Evolutionary conservation across 192 early-diverging fungal species (phyloP), one percentile per base, ranked within the genome.

Genomic region (Gryganskiella cystojenkinii): DNA sequence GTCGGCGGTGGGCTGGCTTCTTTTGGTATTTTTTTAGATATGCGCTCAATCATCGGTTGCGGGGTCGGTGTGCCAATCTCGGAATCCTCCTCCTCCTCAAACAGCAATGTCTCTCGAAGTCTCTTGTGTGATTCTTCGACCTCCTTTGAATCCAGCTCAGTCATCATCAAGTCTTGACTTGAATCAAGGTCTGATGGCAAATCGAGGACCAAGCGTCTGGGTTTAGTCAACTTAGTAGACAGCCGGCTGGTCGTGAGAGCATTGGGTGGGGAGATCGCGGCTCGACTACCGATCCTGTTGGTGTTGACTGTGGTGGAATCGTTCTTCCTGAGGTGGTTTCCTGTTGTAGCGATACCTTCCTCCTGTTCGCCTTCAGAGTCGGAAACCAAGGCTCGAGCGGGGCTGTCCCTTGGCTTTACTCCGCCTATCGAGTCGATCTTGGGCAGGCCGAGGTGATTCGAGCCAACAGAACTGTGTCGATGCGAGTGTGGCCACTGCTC

Each of bases 331-430:
- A n/a, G n/a, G n/a, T 59, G 42, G 9, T 59, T 30, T 22, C 10
- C 43, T 34, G 22, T n/a, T n/a, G n/a, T n/a, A n/a, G 20, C 35
- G 42, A 22, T 4, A n/a, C n/a, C n/a, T 4, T 56, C 57, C 19
- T 53, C 50, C 37, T 55, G 52, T 4, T 76, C 64, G 6, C 53
- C 60, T 30, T 76, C 64, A 40, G 72, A 76, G 47, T 67, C 72
- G 2, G 65, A 76, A n/a, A 63, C 60, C 14, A 76, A 27, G 17
- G 45, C 40, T 3, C 54, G 51, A 0, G 35, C 33, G 14, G 34
- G 37, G 44, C 56, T 46, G 15, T 37, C 54, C n/a, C 15, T 61
- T 10, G 11, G 3, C 4, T 59, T 28, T 7, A 8, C 35, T 2
- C 51, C 65, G 14, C 22, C 25, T 24, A 31, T 46, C n/a, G 52